A percentile compares a stretch with the other conserved stretches of the same genome.
Conservation (phyloP, 805 yeast genomes). For the Saccharomyces eubayanus region DNA sequence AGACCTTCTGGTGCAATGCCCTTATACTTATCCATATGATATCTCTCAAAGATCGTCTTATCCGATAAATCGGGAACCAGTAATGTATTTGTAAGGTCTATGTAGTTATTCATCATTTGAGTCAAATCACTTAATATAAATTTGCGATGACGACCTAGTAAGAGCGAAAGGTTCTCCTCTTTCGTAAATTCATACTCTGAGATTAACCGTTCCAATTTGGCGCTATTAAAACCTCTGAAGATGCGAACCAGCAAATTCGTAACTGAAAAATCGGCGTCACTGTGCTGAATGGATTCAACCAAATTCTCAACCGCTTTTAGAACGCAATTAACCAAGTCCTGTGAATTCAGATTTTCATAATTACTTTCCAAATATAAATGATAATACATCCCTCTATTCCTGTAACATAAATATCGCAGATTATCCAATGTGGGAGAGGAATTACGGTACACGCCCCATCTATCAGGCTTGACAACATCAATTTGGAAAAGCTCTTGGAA, state of each 20-base stretch:
- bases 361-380: conserved; percentile 32
- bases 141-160: conserved; percentile 12
- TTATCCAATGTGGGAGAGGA: conserved; percentile 62
- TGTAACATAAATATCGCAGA: conserved; percentile 64
- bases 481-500: conserved; percentile 61
- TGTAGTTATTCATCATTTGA: not conserved
- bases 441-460: conserved; percentile 28
- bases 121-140: not conserved
- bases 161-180: conserved; percentile 18
- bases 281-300: conserved; percentile 53
- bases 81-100: not conserved
- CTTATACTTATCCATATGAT: not conserved
- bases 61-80: not conserved
- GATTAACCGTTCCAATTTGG: conserved; percentile 44
- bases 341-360: conserved; percentile 22
- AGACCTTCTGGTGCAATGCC: not conserved
- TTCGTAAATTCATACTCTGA: conserved; percentile 52
- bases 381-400: conserved; percentile 74
- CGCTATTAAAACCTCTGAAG: conserved; percentile 41
- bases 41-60: not conserved
- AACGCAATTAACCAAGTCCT: conserved; percentile 37
- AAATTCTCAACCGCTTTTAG: conserved; percentile 50
- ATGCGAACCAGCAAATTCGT: conserved; percentile 44
- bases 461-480: conserved; percentile 51
- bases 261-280: conserved; percentile 55